Evolutionary conservation across 768 basidiomycete species (phyloP).

Genomic region (Mycena vulgaris): DNA sequence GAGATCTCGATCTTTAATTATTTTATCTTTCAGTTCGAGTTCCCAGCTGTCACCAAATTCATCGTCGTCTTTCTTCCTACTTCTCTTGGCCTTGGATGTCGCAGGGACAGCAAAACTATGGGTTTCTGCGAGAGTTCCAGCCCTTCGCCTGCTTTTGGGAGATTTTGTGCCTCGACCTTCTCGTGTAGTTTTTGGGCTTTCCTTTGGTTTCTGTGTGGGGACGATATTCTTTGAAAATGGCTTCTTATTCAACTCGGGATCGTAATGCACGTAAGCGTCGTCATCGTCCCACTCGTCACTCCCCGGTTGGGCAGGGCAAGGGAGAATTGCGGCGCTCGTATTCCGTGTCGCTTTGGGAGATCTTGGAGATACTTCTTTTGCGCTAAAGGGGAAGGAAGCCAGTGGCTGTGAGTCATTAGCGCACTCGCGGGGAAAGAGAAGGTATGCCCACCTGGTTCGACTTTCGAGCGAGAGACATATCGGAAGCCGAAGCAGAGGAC

Average conservation of each 20-base stretch:
- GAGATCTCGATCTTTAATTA: conserved; percentile 62
- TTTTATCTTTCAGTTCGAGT: conserved; percentile 55
- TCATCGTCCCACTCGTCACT: conserved; percentile 31
- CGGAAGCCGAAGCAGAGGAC: not conserved
- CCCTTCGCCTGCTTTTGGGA: conserved; percentile 15
- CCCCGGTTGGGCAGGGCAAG: conserved; percentile 1
- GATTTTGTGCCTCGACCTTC: not conserved
- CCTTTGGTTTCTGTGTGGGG: not conserved
- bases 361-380: conserved; percentile 46
- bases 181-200: not conserved
- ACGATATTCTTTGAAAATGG: not conserved
- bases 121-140: not conserved
- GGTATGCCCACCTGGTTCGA: conserved; percentile 24
- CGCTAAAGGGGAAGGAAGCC: conserved; percentile 41
- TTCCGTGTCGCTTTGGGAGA: conserved; percentile 36
- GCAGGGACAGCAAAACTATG: not conserved
- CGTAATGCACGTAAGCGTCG: conserved; percentile 54
- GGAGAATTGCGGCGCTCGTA: conserved; percentile 26
- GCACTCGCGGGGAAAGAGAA: conserved; percentile 21
- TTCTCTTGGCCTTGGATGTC: conserved; percentile 34
- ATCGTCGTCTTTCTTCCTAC: conserved; percentile 35
- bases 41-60: conserved; percentile 61
- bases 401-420: conserved; percentile 54
- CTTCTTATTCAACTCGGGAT: conserved; percentile 40
- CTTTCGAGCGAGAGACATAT: not conserved